These are phyloP conservation scores for Candolleomyces aberdarensis DNA, from an alignment of 768 basidiomycete genomes.

Conservation along the genomic window DNA sequence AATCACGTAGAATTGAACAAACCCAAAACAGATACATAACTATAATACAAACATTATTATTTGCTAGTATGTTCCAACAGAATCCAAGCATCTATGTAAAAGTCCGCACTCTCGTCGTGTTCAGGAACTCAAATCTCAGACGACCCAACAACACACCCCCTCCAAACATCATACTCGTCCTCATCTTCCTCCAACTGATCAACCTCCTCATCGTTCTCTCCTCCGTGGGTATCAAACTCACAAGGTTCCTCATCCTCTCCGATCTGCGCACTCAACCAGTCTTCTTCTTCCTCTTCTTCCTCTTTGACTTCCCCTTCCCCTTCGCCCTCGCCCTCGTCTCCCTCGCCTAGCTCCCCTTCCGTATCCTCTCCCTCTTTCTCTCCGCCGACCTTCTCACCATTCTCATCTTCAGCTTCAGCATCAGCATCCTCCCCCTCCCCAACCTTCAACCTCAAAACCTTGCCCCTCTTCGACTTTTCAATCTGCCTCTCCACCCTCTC, in stretches of 20 bases:
- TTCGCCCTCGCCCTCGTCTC: slow-evolving; percentile 28
- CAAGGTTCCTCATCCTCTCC: slow-evolving; percentile 8
- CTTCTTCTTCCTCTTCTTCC: slow-evolving; percentile 21
- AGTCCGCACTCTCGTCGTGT: too few species aligned
- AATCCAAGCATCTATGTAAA: too few species aligned
- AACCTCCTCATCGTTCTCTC: slow-evolving; percentile 16
- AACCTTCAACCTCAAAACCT: slow-evolving; percentile 25
- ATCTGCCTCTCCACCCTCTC: slow-evolving; percentile 23
- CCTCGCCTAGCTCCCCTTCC: slow-evolving; percentile 20
- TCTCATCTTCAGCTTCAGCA: slow-evolving; percentile 3
- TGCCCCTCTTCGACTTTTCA: slow-evolving; percentile 22
- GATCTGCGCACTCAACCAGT: slow-evolving; percentile 1
- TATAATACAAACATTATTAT: too few species aligned
- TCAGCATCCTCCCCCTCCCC: slow-evolving; percentile 14
- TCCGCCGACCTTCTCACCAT: slow-evolving; percentile 30
- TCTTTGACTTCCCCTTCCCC: slow-evolving; percentile 29
- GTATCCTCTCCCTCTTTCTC: slow-evolving; percentile 21
- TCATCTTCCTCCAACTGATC: slow-evolving; percentile 29
- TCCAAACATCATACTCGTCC: slow-evolving; percentile 18
- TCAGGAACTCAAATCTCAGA: too few species aligned
- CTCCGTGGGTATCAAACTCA: not conserved
- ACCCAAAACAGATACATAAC: too few species aligned
- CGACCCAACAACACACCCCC: not conserved
- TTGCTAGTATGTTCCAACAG: too few species aligned
- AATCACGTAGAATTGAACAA: too few species aligned